Evolutionary conservation across 768 basidiomycete genomes (phyloP).

Genomic region (Mycena amicta): DNA sequence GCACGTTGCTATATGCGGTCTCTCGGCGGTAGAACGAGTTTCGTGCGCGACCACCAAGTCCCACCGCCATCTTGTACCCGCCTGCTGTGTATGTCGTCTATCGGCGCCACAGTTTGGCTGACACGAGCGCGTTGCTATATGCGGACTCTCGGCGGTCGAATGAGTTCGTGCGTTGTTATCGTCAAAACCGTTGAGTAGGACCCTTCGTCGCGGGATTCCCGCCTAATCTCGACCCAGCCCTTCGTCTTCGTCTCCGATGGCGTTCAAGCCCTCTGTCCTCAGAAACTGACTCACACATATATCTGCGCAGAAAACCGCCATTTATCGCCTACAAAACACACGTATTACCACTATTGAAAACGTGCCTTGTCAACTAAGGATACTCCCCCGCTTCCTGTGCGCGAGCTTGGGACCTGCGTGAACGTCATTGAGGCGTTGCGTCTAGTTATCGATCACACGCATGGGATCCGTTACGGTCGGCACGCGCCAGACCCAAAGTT

Average conservation of each 20-base stretch:
- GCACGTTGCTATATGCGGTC: no score
- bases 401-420: background rate
- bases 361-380: no score
- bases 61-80: no score
- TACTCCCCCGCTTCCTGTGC: background rate
- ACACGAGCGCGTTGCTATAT: no score
- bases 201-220: background rate
- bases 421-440: background rate
- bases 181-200: no score
- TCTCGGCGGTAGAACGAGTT: no score
- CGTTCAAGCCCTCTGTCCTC: background rate
- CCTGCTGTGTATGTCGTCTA: no score
- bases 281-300: background rate
- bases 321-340: background rate
- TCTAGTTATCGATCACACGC: slow-evolving; percentile 8
- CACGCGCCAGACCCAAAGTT: slow-evolving; percentile 12
- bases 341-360: background rate
- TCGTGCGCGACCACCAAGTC: no score
- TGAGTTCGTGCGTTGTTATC: no score
- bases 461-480: slow-evolving; percentile 3
- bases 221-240: background rate
- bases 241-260: background rate
- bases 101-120: no score
- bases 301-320: background rate
- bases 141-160: no score